Conservation (phyloP, 768 basidiomycete species). For the Xerocomus brunneocitrinus region DNA sequence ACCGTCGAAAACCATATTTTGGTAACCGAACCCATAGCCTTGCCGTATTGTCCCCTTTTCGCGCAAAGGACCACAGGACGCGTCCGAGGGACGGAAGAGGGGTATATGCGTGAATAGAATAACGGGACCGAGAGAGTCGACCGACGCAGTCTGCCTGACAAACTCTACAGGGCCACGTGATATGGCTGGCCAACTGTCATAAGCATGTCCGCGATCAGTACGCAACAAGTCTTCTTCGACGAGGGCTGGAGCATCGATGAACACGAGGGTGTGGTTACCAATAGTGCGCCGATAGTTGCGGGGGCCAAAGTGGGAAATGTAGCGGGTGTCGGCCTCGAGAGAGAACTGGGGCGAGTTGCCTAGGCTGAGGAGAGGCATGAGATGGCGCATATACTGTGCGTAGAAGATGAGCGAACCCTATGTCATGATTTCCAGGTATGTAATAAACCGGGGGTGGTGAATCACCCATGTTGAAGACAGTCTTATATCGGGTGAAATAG, state of each 20-base stretch:
- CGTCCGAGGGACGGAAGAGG: conserved; percentile 64
- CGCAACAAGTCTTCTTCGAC: conserved; percentile 69
- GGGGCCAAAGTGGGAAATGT: conserved; percentile 70
- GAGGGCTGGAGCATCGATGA: conserved; percentile 70
- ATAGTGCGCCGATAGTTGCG: conserved; percentile 59
- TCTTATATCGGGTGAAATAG: conserved; percentile 64
- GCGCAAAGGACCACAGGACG: conserved; percentile 71
- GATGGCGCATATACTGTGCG: neutral
- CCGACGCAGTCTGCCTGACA: conserved; percentile 37
- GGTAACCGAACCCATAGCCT: conserved; percentile 76
- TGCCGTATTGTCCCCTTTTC: conserved; percentile 71
- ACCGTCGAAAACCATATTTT: conserved; percentile 72
- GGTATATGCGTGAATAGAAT: conserved; percentile 87
- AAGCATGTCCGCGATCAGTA: conserved; percentile 35
- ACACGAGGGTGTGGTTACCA: conserved; percentile 66
- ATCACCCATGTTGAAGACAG: conserved; percentile 55
- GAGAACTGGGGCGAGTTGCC: conserved; percentile 33
- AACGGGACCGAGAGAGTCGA: conserved; percentile 39
- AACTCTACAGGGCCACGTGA: conserved; percentile 52
- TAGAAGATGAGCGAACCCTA: conserved; percentile 48
- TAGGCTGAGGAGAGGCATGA: conserved; percentile 20
- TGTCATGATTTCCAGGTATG: conserved; percentile 90
- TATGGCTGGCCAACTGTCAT: conserved; percentile 45
- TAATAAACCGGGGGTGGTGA: conserved; percentile 53
- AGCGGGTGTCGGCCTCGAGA: conserved; percentile 49